Evolutionary conservation across 257 asterid species (phyloP).

Genomic region (Osmanthus fragrans): DNA sequence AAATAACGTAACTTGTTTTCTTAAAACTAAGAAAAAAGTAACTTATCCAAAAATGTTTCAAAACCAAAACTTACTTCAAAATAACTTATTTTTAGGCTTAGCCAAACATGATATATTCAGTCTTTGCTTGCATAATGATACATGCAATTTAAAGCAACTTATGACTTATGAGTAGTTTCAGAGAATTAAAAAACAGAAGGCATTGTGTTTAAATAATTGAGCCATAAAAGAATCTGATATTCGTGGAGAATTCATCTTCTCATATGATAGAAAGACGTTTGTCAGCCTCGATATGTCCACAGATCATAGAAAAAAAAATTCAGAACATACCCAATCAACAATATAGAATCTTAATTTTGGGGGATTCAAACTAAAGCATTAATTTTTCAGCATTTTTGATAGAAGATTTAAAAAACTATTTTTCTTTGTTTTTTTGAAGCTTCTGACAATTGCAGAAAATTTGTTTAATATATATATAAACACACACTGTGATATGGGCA

Average conservation of each 20-base stretch:
- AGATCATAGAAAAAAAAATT: too few relatives aligned
- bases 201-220: too few relatives aligned
- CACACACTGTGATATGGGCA: background rate
- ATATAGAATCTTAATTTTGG: background rate
- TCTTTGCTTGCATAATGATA: background rate
- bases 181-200: background rate
- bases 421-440: background rate
- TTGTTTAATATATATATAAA: background rate
- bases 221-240: background rate
- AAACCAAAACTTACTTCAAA: too few relatives aligned
- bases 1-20: too few relatives aligned
- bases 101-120: too few relatives aligned
- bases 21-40: too few relatives aligned
- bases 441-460: background rate
- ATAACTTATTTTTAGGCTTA: too few relatives aligned
- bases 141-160: background rate
- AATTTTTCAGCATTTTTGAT: background rate
- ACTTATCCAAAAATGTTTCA: too few relatives aligned
- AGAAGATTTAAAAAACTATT: background rate
- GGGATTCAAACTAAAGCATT: background rate
- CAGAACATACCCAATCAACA: background rate
- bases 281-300: too few relatives aligned
- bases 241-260: background rate
- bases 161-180: background rate
- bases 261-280: background rate